Evolutionary conservation across 2,329 filamentous ascomycete genomes (phyloP).

Genomic region (Botryotinia calthae): DNA sequence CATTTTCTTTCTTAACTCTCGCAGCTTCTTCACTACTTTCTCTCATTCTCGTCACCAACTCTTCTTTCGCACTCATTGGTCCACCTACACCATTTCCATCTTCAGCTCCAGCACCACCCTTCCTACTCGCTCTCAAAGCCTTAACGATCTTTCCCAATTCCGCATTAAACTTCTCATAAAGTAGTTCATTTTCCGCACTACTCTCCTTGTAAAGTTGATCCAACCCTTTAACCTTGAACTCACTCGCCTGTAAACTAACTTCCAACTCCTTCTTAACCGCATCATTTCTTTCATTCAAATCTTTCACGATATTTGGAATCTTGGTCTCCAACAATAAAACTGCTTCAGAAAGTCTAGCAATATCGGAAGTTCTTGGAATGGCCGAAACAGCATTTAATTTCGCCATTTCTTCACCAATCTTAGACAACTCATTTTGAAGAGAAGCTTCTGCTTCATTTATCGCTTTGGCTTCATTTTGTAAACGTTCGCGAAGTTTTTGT

Average conservation of each 20-base stretch:
- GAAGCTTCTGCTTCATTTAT: constrained; percentile 67
- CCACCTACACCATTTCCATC: constrained; percentile 40
- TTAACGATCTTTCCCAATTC: constrained; percentile 81
- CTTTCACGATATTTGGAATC: constrained; percentile 58
- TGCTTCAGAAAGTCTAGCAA: constrained; percentile 49
- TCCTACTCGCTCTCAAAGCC: constrained; percentile 57
- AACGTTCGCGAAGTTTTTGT: constrained; percentile 77
- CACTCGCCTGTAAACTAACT: constrained; percentile 66
- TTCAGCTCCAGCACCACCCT: background rate
- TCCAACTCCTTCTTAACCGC: constrained; percentile 70
- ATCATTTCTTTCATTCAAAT: constrained; percentile 59
- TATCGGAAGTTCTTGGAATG: constrained; percentile 33
- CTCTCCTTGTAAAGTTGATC: constrained; percentile 87
- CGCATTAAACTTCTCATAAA: constrained; percentile 91
- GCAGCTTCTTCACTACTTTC: constrained; percentile 75
- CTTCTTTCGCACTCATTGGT: constrained; percentile 74
- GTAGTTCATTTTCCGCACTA: constrained; percentile 84
- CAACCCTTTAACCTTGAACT: constrained; percentile 75
- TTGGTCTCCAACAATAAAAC: constrained; percentile 67
- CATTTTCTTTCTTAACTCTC: constrained; percentile 80
- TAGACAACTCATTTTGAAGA: constrained; percentile 72
- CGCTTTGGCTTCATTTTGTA: constrained; percentile 76
- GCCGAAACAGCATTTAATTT: constrained; percentile 47
- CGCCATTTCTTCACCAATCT: constrained; percentile 78
- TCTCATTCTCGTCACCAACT: constrained; percentile 67